phyloP scores from a whole-genome alignment of 2,329 filamentous ascomycete species.

The Colletotrichum acutatum region DNA sequence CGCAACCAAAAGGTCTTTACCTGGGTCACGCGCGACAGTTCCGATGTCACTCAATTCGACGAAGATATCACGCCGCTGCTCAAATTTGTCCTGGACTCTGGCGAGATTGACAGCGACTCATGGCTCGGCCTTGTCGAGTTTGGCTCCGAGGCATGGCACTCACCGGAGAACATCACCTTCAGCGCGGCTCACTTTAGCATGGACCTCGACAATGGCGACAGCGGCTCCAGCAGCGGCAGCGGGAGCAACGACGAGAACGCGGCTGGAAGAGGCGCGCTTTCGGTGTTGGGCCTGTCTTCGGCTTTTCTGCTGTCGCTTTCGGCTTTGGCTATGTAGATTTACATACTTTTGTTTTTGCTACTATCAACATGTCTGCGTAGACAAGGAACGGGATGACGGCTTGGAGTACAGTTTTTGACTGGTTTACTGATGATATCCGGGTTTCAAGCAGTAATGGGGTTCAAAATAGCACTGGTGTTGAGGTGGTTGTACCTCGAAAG shows the following conservation, averaged over 20 bases:
- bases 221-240: background rate
- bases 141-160: constrained; percentile 45
- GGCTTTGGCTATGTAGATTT: background rate
- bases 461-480: background rate
- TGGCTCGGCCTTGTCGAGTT: constrained; percentile 45
- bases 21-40: constrained; percentile 40
- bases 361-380: background rate
- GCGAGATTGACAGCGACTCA: constrained; percentile 41
- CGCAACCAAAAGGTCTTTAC: constrained; percentile 45
- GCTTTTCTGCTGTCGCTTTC: background rate
- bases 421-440: background rate
- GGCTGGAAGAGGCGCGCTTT: background rate
- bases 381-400: background rate
- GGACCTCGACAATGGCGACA: constrained; percentile 35
- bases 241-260: constrained; percentile 15
- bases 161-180: constrained; percentile 44
- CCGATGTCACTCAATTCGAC: constrained; percentile 41
- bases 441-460: background rate
- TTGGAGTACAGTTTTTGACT: background rate
- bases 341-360: background rate
- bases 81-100: constrained; percentile 44
- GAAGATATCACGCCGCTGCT: constrained; percentile 45
- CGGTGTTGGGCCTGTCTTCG: background rate
- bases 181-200: constrained; percentile 41
- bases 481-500: background rate